phyloP scores from a whole-genome alignment of 495 filamentous ascomycete genomes.

The Aspergillus hancockii region DNA sequence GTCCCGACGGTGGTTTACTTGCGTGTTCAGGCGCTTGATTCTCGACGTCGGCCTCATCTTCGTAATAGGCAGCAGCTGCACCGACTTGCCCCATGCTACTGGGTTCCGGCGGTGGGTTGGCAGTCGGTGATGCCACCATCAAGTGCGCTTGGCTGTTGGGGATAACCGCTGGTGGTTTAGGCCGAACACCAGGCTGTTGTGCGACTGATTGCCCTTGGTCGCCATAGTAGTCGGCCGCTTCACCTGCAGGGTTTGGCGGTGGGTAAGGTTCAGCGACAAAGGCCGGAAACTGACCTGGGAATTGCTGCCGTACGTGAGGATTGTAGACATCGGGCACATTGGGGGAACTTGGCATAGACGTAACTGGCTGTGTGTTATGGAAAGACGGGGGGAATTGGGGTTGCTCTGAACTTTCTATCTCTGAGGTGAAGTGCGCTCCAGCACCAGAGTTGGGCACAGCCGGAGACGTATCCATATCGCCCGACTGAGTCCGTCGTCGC shows the following conservation, averaged over 20 bases:
- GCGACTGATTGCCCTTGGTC: slow-evolving; percentile 65
- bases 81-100: slow-evolving; percentile 51
- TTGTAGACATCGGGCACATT: slow-evolving; percentile 36
- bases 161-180: slow-evolving; percentile 53
- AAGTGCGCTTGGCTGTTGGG: slow-evolving; percentile 51
- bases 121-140: slow-evolving; percentile 47
- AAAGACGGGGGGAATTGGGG: slow-evolving; percentile 7
- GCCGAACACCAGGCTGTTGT: slow-evolving; percentile 61
- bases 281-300: slow-evolving; percentile 58
- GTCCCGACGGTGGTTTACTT: slow-evolving; percentile 6
- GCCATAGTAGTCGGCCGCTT: slow-evolving; percentile 67
- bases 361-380: slow-evolving; percentile 16
- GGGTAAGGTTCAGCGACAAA: slow-evolving; percentile 47
- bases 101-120: slow-evolving; percentile 53
- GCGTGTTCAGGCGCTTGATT: slow-evolving; percentile 18
- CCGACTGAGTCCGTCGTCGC: slow-evolving; percentile 36
- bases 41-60: slow-evolving; percentile 22
- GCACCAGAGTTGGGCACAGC: slow-evolving; percentile 27
- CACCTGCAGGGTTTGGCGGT: slow-evolving; percentile 55
- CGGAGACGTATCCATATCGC: slow-evolving; percentile 30
- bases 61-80: slow-evolving; percentile 53
- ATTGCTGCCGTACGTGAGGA: slow-evolving; percentile 58
- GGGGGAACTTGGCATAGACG: slow-evolving; percentile 23
- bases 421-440: slow-evolving; percentile 2
- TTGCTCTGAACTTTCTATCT: slow-evolving; percentile 2